Conservation (phyloP, 1,284 basidiomycete genomes). For the Malassezia caprae region DNA sequence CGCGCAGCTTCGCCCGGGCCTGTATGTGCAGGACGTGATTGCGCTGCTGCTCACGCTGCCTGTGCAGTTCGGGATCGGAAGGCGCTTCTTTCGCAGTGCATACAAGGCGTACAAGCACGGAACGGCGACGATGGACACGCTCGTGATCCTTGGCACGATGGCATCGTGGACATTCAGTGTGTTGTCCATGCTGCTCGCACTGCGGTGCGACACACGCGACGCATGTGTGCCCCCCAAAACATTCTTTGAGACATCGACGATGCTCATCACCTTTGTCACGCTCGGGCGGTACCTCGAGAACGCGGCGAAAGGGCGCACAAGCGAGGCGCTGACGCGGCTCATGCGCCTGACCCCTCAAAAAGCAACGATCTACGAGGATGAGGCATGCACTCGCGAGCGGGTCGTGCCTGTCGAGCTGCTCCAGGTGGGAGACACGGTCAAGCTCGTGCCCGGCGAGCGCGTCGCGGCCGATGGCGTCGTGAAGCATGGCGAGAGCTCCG, state of each 20-base stretch:
- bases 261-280: conserved; percentile 95
- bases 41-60: conserved; percentile 75
- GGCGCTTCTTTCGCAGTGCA: conserved; percentile 75
- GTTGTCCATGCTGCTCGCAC: conserved; percentile 54
- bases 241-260: conserved; percentile 97
- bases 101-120: conserved; percentile 83
- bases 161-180: conserved; percentile 86
- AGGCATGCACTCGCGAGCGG: conserved; percentile 61
- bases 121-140: conserved; percentile 78
- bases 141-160: conserved; percentile 87
- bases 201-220: conserved; percentile 24
- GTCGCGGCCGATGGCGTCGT: conserved; percentile 91
- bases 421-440: conserved; percentile 83
- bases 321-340: conserved; percentile 86
- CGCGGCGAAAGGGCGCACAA: conserved; percentile 90
- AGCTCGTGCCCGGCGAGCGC: conserved; percentile 91
- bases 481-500: conserved; percentile 67
- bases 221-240: conserved; percentile 68
- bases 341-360: conserved; percentile 89
- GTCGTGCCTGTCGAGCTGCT: conserved; percentile 87
- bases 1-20: conserved; percentile 32
- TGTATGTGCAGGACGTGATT: conserved; percentile 77
- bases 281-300: conserved; percentile 93
- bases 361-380: conserved; percentile 77
- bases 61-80: conserved; percentile 83